Conservation (phyloP, 2,329 filamentous ascomycete species). For the Fusarium ambrosium region DNA sequence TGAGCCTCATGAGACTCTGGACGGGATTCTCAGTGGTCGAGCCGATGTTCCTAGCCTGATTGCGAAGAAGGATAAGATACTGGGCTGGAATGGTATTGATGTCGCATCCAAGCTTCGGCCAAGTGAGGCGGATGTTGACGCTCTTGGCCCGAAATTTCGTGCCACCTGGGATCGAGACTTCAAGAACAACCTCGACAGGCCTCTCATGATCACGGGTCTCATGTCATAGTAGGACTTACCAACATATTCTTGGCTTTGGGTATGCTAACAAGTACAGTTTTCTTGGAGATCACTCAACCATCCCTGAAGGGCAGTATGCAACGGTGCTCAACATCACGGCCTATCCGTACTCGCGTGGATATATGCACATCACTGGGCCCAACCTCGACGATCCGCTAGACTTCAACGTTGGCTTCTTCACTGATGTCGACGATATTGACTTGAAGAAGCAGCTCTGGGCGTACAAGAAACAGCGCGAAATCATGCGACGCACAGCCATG, state of each 20-base stretch:
- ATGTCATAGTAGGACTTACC: background rate
- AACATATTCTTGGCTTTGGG: background rate
- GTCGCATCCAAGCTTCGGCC: background rate
- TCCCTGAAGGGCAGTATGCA: constrained; percentile 62
- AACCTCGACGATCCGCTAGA: constrained; percentile 56
- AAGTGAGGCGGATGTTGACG: background rate
- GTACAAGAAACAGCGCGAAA: constrained; percentile 74
- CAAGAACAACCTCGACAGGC: background rate
- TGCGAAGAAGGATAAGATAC: background rate
- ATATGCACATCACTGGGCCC: constrained; percentile 66
- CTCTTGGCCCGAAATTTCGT: background rate
- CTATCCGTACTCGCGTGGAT: constrained; percentile 65
- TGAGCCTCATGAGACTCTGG: background rate
- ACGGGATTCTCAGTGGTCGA: background rate
- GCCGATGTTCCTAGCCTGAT: background rate
- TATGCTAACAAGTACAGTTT: constrained; percentile 39
- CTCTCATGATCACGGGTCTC: background rate
- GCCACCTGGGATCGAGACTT: background rate
- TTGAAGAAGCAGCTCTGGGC: constrained; percentile 71
- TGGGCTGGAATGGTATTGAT: background rate
- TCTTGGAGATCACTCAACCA: constrained; percentile 55
- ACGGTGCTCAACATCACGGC: constrained; percentile 62
- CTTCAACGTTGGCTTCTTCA: constrained; percentile 70
- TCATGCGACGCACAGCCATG: constrained; percentile 67
- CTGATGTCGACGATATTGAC: constrained; percentile 68